A percentile compares a stretch with the other conserved stretches of the same genome.
phyloP scores from a whole-genome alignment of 805 yeast genomes.

The Torulaspora quercuum region DNA sequence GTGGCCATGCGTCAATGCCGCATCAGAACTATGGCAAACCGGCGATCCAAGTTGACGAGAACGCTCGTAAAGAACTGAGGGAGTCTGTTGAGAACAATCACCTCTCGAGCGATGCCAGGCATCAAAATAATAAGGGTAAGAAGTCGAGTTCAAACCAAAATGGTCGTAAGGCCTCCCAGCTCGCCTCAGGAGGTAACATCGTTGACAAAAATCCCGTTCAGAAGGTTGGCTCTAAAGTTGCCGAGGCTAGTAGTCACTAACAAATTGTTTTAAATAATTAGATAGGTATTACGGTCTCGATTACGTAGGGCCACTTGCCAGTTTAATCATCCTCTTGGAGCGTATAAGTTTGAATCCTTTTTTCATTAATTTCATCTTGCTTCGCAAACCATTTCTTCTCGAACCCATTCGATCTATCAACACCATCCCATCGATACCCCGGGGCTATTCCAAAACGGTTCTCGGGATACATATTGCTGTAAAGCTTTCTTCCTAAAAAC shows the following conservation, averaged over 20 bases:
- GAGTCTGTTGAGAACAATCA: conserved; percentile 5
- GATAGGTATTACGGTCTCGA: no score
- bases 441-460: conserved; percentile 77
- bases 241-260: no score
- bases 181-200: no score
- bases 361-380: conserved; percentile 38
- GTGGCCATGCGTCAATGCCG: no score
- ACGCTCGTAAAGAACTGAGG: conserved; percentile 14
- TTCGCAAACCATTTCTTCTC: conserved; percentile 58
- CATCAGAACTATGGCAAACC: background rate
- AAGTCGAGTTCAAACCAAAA: no score
- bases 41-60: conserved; percentile 10
- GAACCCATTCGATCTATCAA: conserved; percentile 84
- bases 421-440: conserved; percentile 89
- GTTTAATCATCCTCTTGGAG: conserved; percentile 40
- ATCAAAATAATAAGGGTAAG: background rate
- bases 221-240: no score
- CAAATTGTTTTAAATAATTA: no score
- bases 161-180: no score
- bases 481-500: conserved; percentile 51
- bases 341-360: conserved; percentile 34
- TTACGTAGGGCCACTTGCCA: background rate
- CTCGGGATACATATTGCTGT: conserved; percentile 46
- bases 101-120: background rate
- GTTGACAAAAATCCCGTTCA: no score